Evolutionary conservation across 805 yeast species (phyloP).

Genomic region (Komagataella phaffii): DNA sequence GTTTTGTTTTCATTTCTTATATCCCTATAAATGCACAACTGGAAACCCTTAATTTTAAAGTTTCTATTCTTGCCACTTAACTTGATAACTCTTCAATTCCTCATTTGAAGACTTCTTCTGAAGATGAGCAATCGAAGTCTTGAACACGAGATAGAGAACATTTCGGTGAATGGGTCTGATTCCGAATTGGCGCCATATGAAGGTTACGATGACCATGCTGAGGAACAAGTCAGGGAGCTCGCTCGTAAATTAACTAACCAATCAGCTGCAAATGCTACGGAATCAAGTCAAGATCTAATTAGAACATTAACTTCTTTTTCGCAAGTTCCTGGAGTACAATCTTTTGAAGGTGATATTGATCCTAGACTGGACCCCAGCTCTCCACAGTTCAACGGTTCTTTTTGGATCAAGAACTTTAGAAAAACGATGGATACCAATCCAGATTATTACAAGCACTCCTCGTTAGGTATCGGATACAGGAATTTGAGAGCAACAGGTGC

Average conservation of each 20-base stretch:
- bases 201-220: slow-evolving; percentile 23
- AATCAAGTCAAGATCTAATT: slow-evolving; percentile 9
- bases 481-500: slow-evolving; percentile 49
- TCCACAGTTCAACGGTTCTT: slow-evolving; percentile 44
- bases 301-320: slow-evolving; percentile 35
- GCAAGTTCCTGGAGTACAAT: slow-evolving; percentile 33
- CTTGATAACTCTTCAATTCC: neutral
- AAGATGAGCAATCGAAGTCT: neutral
- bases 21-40: neutral
- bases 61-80: neutral
- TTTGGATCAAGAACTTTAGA: slow-evolving; percentile 56
- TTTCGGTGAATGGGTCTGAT: neutral
- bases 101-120: neutral
- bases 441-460: slow-evolving; percentile 49
- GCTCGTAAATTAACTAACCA: slow-evolving; percentile 23
- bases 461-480: slow-evolving; percentile 46
- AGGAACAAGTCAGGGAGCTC: slow-evolving; percentile 21
- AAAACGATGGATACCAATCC: slow-evolving; percentile 38
- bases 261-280: slow-evolving; percentile 2
- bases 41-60: neutral
- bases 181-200: slow-evolving; percentile 10
- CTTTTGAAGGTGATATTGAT: slow-evolving; percentile 19
- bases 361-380: slow-evolving; percentile 45
- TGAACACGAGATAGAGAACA: neutral
- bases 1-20: neutral